Conservation (phyloP, 441 rosid species). For the Eruca vesicaria region DNA sequence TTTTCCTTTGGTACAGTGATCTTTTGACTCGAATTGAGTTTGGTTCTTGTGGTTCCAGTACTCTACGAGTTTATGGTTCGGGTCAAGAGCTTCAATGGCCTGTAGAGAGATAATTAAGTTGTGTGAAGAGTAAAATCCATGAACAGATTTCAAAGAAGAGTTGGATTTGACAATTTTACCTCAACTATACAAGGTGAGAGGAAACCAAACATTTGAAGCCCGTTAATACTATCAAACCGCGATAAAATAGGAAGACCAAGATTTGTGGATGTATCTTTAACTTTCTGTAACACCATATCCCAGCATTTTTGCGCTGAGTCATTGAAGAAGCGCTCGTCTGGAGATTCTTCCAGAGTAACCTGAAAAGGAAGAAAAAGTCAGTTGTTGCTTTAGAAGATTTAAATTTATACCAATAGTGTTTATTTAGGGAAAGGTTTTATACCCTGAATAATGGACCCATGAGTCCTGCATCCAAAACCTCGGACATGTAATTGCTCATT, state of each 20-base stretch:
- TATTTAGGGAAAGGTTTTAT: not conserved
- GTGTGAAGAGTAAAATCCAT: not conserved
- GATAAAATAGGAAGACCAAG: slow-evolving; percentile 43
- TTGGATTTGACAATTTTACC: slow-evolving; percentile 42
- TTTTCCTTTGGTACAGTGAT: slow-evolving; percentile 38
- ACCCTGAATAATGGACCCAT: slow-evolving; percentile 93
- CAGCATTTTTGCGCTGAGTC: slow-evolving; percentile 77
- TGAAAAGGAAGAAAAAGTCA: slow-evolving; percentile 28
- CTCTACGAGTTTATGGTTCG: slow-evolving; percentile 57
- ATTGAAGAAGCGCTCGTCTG: slow-evolving; percentile 47
- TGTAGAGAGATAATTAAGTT: slow-evolving; percentile 28
- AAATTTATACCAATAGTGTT: not conserved
- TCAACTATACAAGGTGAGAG: slow-evolving; percentile 57
- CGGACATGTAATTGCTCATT: slow-evolving; percentile 61
- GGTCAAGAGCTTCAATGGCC: slow-evolving; percentile 89
- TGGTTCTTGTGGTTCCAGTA: slow-evolving; percentile 70
- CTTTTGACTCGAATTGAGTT: slow-evolving; percentile 25
- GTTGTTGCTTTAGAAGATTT: not conserved
- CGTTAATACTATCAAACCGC: slow-evolving; percentile 48
- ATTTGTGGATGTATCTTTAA: slow-evolving; percentile 41
- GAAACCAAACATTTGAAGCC: slow-evolving; percentile 89
- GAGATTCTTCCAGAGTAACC: slow-evolving; percentile 79
- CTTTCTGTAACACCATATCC: slow-evolving; percentile 69
- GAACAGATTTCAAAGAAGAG: not conserved
- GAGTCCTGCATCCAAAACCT: slow-evolving; percentile 78